A percentile compares a stretch with the other conserved stretches of the same genome.
Evolutionary conservation across 1,139 yeast species (phyloP).

Genomic region (Yamadazyma aaseri): DNA sequence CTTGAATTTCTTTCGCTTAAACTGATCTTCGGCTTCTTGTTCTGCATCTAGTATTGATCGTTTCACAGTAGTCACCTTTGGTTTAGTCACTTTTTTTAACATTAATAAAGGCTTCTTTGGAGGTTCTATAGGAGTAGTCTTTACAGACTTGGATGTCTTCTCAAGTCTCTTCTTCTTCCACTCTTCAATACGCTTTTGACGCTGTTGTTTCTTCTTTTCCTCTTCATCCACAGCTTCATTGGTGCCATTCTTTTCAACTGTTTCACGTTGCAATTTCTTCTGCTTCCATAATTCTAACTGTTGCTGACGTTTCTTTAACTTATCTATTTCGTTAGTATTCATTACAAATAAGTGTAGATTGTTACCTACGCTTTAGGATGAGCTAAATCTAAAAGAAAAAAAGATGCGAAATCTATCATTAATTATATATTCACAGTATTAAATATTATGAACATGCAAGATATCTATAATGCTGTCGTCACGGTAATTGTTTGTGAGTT

Average conservation of each 20-base stretch:
- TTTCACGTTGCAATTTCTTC: conserved; percentile 27
- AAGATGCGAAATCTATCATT: conserved; percentile 1
- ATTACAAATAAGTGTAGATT: no score
- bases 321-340: conserved; percentile 27
- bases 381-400: conserved; percentile 1
- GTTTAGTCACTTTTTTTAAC: conserved; percentile 6
- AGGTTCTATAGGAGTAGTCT: conserved; percentile 3
- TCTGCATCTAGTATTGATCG: conserved; percentile 9
- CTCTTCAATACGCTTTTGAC: conserved; percentile 37
- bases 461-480: conserved; percentile 77
- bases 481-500: conserved; percentile 95
- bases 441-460: neutral
- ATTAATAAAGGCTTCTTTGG: conserved; percentile 9
- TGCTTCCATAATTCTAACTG: conserved; percentile 42
- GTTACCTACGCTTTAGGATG: no score
- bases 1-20: conserved; percentile 23
- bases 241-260: conserved; percentile 1
- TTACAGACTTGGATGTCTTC: conserved; percentile 4
- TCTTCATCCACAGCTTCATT: conserved; percentile 4
- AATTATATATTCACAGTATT: no score
- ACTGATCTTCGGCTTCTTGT: conserved; percentile 21
- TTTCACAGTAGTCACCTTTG: conserved; percentile 2
- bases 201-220: conserved; percentile 18
- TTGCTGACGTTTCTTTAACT: conserved; percentile 36
- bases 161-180: conserved; percentile 34